phyloP scores from a whole-genome alignment of 2,329 filamentous ascomycete species.

The Ophiostoma ulmi region DNA sequence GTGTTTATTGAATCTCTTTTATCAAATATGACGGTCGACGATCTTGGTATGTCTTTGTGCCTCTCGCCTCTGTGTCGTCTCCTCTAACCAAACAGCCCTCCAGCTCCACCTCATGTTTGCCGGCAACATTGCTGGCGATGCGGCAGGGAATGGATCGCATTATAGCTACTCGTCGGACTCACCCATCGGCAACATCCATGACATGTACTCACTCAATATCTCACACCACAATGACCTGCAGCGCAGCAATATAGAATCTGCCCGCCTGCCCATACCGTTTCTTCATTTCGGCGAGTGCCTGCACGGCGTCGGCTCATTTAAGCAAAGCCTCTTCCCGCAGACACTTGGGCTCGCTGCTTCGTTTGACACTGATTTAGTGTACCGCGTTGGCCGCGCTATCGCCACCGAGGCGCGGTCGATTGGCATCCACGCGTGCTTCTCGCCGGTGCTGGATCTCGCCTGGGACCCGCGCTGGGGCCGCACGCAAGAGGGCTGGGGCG shows the following conservation, averaged over 20 bases:
- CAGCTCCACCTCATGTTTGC: constrained; percentile 18
- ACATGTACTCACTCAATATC: constrained; percentile 15
- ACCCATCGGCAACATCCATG: constrained; percentile 17
- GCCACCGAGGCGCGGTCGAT: constrained; percentile 13
- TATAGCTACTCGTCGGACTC: neutral
- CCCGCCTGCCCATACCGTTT: constrained; percentile 12
- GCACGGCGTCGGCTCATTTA: constrained; percentile 18
- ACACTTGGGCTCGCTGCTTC: constrained; percentile 14
- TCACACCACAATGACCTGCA: constrained; percentile 18
- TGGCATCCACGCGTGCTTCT: constrained; percentile 18
- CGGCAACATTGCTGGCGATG: constrained; percentile 11
- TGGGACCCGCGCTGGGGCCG: constrained; percentile 17
- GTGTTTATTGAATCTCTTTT: neutral
- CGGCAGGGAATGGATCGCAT: neutral
- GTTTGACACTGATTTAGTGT: constrained; percentile 13
- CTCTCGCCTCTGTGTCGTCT: neutral
- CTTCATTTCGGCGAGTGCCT: constrained; percentile 20
- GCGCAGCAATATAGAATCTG: neutral
- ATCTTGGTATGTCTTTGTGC: neutral
- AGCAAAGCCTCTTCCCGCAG: constrained; percentile 18
- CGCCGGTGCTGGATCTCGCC: constrained; percentile 12
- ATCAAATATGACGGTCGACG: neutral
- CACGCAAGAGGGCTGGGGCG: constrained; percentile 18
- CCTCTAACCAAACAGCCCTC: neutral
- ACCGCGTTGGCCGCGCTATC: constrained; percentile 12